Evolutionary conservation across 495 filamentous ascomycete species (phyloP).

Genomic region (Beverwykella pulmonaria): DNA sequence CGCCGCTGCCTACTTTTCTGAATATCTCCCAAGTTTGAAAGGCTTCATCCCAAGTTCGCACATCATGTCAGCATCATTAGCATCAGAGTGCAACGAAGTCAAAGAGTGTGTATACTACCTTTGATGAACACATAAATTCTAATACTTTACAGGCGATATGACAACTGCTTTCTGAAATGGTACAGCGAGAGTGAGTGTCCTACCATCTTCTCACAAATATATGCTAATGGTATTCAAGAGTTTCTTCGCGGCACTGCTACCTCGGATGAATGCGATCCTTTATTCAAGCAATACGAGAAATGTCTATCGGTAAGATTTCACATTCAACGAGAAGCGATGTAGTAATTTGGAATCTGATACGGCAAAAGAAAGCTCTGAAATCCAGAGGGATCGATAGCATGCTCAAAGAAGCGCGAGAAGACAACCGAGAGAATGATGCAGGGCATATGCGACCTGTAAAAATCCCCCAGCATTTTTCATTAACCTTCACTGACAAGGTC

Average conservation of each 20-base stretch:
- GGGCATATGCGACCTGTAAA: conserved; percentile 58
- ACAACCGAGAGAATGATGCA: conserved; percentile 77
- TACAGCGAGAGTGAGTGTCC: conserved; percentile 82
- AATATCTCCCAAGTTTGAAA: background rate
- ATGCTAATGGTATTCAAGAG: conserved; percentile 54
- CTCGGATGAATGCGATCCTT: conserved; percentile 77
- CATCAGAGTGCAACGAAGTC: conserved; percentile 76
- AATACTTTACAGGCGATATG: conserved; percentile 61
- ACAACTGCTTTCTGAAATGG: conserved; percentile 93
- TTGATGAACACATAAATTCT: background rate
- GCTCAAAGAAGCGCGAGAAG: conserved; percentile 80
- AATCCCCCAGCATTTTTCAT: background rate
- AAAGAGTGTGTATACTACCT: conserved; percentile 67
- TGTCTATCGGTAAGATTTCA: conserved; percentile 69
- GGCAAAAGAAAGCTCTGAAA: conserved; percentile 71
- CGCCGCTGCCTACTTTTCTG: background rate
- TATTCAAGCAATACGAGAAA: conserved; percentile 83
- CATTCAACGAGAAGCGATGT: background rate
- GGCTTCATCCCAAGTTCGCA: background rate
- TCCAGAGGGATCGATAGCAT: conserved; percentile 83
- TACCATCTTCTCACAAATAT: conserved; percentile 14
- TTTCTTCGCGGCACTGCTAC: conserved; percentile 79
- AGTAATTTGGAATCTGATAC: background rate
- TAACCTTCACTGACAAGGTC: background rate
- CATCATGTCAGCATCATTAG: conserved; percentile 47